These are phyloP conservation scores for Aspergillus ostianus DNA, from an alignment of 495 filamentous ascomycete genomes.

Conservation along the genomic window DNA sequence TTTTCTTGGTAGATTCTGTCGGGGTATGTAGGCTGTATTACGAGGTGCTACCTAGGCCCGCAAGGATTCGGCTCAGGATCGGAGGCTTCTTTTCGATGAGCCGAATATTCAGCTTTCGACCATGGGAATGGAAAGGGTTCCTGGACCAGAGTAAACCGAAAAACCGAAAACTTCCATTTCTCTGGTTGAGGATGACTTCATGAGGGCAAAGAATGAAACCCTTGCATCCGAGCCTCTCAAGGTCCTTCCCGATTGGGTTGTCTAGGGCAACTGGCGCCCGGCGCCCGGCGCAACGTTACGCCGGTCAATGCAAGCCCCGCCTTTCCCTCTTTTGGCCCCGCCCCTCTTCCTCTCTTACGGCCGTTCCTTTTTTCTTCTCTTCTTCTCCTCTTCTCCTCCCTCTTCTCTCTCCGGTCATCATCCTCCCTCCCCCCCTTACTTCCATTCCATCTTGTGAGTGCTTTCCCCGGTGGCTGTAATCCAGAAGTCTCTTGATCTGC, in stretches of 20 bases:
- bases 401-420: background rate
- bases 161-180: too few species aligned
- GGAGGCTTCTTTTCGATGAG: too few species aligned
- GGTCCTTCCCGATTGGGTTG: background rate
- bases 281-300: background rate
- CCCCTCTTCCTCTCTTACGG: slow-evolving; percentile 7
- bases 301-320: slow-evolving; percentile 1
- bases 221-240: too few species aligned
- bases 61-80: too few species aligned
- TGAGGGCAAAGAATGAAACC: too few species aligned
- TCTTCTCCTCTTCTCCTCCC: slow-evolving; percentile 11
- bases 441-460: slow-evolving; percentile 11
- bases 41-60: too few species aligned
- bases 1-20: background rate
- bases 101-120: too few species aligned
- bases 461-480: background rate
- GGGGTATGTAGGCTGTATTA: background rate
- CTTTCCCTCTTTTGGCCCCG: slow-evolving; percentile 10
- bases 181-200: too few species aligned
- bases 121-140: too few species aligned
- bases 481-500: slow-evolving; percentile 3
- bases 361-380: slow-evolving; percentile 3
- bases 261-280: slow-evolving; percentile 1
- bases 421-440: slow-evolving; percentile 1
- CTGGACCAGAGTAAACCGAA: too few species aligned